Base-by-base conservation (phyloP, 139 green algal genomes). In the Coccomyxa sp. region DNA sequence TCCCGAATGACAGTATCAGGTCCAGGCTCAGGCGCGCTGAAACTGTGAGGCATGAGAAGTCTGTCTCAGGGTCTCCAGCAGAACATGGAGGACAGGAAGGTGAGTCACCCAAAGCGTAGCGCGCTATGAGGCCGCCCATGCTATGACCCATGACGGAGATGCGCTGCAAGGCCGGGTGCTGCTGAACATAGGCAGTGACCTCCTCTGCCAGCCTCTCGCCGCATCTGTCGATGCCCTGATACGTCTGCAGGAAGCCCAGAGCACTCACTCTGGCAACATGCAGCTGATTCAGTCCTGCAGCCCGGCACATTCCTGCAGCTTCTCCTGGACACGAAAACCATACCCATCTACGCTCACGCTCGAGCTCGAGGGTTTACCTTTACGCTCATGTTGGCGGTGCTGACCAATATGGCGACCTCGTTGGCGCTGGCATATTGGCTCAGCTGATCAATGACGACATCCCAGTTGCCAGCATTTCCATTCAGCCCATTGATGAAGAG, bases 211-310 rank as follows among this genome's bases (percentile, higher is more conserved):
- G 86, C 22, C 91, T 82, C 54, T 84, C 36, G 0, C 94, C 94
- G 80, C 94, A 97, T 12, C 76, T 79, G 77, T 97, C 93, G 37
- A 97, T 94, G 36, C 94, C 94, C 8, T 95, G 83, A 81, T 86
- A 93, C 0, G 90, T 94, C 76, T 86, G 76, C 39, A 78, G 33
- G 10, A 55, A 18, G 27, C 18, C 2, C 22, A 58, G 27, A 64
- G 22, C 50, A 31, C 50, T 64, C 27, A 58, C 44, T 14, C 10
- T 58, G n/a, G 14, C 44, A 31, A 64, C 50, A 31, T 64, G 44
- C 44, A 10, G 14, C 10, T 58, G 44, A 14, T 64, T 64, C 2
- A 64, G 50, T 5, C 18, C n/a, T n/a, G n/a, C n/a, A n/a, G n/a
- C 14, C 16, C 44, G 14, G 44, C 44, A 58, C 44, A 16, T 16